Base-by-base conservation (phyloP, 2,329 filamentous ascomycete species). In the Trichoderma aggressivum region DNA sequence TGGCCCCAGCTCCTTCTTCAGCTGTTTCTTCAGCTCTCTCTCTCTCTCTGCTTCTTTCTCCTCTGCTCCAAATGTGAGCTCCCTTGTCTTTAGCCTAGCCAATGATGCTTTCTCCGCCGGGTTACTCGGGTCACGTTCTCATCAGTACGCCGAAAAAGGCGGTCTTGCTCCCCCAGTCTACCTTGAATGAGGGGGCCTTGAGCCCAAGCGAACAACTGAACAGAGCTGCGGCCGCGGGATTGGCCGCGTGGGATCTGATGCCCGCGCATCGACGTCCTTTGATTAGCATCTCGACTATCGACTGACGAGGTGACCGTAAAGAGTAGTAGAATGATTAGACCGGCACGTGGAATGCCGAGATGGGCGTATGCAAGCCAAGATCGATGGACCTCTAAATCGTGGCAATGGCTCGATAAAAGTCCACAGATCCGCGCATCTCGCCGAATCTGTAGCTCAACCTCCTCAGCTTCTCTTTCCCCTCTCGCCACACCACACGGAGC, bases 91-190 rank as follows among this genome's bases (percentile, higher is more conserved):
- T 34, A 16, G 53, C 55, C 39, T 24, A 36, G 34, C 64, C 53
- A 47, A 68, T 59, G 39, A 60, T 43, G 55, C 39, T 39, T 24
- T 59, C 64, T 59, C 55, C 21, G 28, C 66, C 56, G 39, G 66
- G 66, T 47, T 53, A 69, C 24, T 50, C 28, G 56, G 66, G 56
- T 69, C 66, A 61, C 66, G 66, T 43, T 68, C 56, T 69, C 66
- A 50, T 34, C 43, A 28, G 16, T 61, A 53, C 28, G 64, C 56
- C 66, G 56, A 68, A 53, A 50, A 21, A 61, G 39, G 66, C 59
- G 39, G 47, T 69, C 30, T 36, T 47, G 56, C 56, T 34, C 53
- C 66, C 65, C 66, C 66, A 60, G 39, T 34, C 43, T 30, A 39
- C 39, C n/a, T 61, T 60, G 53, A 61, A 34, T 53, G 65, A 59